Evolutionary conservation across 2,329 filamentous ascomycete genomes (phyloP).

Genomic region (Colletotrichum sp.): DNA sequence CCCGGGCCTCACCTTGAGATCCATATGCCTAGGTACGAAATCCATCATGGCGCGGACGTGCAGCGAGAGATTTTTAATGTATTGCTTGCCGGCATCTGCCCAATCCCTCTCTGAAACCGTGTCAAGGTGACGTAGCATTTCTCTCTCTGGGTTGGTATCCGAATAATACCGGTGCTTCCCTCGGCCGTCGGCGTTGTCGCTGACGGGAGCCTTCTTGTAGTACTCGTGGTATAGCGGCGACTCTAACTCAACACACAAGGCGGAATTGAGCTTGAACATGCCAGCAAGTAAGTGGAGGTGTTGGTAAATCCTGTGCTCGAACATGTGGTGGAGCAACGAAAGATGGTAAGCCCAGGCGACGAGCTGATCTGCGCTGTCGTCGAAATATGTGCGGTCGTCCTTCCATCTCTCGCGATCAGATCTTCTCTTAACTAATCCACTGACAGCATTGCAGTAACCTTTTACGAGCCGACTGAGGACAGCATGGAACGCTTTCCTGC

Average conservation of each 20-base stretch:
- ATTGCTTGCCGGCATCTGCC: neutral
- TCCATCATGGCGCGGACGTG: neutral
- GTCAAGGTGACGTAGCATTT: neutral
- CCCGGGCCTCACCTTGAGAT: neutral
- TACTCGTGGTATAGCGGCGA: neutral
- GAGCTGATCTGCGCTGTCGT: neutral
- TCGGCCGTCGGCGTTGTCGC: neutral
- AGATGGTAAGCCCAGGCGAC: neutral
- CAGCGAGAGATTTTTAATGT: neutral
- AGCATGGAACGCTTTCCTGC: neutral
- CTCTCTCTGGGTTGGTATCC: neutral
- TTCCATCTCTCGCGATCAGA: neutral
- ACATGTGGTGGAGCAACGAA: neutral
- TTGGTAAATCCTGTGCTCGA: neutral
- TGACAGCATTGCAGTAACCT: neutral
- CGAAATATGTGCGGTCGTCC: neutral
- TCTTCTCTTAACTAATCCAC: neutral
- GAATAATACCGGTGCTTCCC: neutral
- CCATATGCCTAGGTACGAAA: neutral
- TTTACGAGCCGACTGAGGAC: neutral
- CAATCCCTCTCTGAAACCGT: neutral
- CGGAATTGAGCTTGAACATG: neutral
- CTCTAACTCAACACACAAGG: neutral
- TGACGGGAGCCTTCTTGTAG: neutral
- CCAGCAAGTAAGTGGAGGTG: neutral